Evolutionary conservation across 2,329 filamentous ascomycete genomes (phyloP), one percentile per base, ranked within the genome.

Genomic region (Simplicillium sp.): DNA sequence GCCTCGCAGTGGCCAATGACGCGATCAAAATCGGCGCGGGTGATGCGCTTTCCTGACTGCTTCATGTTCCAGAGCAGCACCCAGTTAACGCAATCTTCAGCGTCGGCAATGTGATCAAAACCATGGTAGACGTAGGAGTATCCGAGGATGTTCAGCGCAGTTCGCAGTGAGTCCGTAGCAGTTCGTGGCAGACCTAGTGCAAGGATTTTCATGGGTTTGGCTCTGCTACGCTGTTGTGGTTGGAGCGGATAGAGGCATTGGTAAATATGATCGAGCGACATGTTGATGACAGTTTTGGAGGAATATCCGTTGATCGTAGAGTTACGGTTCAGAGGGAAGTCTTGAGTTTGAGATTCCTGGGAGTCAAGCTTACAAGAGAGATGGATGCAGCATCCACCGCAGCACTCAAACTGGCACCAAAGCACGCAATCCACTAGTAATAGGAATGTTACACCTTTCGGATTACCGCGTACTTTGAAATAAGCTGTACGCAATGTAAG

Each of bases 1-100:
- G 42, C 42, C 3, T 38, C 35, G 34, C 42, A 44, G 29, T 38
- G 39, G 16, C 42, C 39, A 16, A 44, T 39, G 25, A 41, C 42
- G 11, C 31, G 34, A 39, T 44, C 35, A 38, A 41, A 36, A 29
- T 39, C 40, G 18, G 43, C 37, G 5, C 39, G 35, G 13, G 43
- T 34, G 32, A 40, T 25, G n/a, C 28, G 32, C 11, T 25, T 32
- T 1, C 14, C 16, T 9, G 37, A 34, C 7, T 37, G 29, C 13
- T 37, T 37, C 36, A 42, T 45, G 14, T 31, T 29, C 15, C 37
- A 17, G 12, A 42, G 31, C 15, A 9, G 20, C n/a, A 37, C 25
- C 39, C 43, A 42, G 8, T 18, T 3, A 3, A 41, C 17, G 7
- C 36, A 34, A 16, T 41, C 36, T 34, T 39, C 25, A 9, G 37